phyloP scores from a whole-genome alignment of 225 moss, liverwort and hornwort species.

The Polytrichum commune region DNA sequence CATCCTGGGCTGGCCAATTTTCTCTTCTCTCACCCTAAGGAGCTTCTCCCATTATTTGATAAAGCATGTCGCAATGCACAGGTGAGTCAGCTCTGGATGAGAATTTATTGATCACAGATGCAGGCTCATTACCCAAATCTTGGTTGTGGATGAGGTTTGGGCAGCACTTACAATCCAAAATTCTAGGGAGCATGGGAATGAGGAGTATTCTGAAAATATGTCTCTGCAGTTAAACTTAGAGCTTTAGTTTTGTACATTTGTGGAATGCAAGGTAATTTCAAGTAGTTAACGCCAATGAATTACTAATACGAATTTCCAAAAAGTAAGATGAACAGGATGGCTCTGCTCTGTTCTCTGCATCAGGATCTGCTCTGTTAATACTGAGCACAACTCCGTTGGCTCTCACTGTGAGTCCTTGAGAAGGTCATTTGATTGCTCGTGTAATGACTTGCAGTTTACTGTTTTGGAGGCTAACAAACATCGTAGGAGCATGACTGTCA shows the following conservation, averaged over 20 bases:
- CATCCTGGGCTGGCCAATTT: conserved; percentile 56
- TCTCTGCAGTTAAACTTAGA: no score
- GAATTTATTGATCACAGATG: no score
- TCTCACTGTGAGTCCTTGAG: not conserved
- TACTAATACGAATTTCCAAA: not conserved
- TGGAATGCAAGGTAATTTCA: no score
- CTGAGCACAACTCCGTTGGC: not conserved
- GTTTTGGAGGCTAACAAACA: conserved; percentile 47
- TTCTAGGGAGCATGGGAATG: no score
- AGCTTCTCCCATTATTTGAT: conserved; percentile 65
- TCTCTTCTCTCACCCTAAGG: conserved; percentile 58
- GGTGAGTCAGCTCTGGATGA: conserved; percentile 21
- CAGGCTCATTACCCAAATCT: no score
- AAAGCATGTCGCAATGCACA: conserved; percentile 52
- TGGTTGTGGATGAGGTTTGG: no score
- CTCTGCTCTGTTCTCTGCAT: conserved; percentile 4
- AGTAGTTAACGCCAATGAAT: not conserved
- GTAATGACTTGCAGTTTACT: conserved; percentile 31
- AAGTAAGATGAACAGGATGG: not conserved
- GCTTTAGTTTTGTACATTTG: no score
- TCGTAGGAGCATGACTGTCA: conserved; percentile 32
- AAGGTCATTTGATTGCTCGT: not conserved
- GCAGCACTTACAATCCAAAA: no score
- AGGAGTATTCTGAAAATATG: not conserved
- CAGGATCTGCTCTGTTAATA: not conserved